Evolutionary conservation across 352 stramenopile species (phyloP), one percentile per base, ranked within the genome.

Genomic region (Phytopythium montanum): DNA sequence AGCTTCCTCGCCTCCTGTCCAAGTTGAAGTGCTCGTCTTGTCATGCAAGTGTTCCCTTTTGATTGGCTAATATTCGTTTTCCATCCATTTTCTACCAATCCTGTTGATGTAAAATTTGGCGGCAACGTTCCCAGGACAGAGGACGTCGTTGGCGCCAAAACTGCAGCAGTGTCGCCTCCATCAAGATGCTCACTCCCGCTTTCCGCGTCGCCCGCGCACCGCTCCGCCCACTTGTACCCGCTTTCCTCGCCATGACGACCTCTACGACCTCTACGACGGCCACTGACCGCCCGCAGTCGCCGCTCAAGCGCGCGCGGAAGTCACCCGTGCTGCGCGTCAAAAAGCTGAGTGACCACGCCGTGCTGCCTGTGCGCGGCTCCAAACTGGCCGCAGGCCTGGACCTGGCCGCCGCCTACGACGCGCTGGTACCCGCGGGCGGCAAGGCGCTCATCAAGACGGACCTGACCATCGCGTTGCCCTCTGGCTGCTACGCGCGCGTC

Each of bases 371-470:
- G 31, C 78, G 84, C 41, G 89, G 89, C 52, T 96, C 87, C 13
- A 69, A 70, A 29, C 69, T 94, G 23, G 80, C 89, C 2, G 89
- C 89, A 2, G 89, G 89, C 31, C 80, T 94, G 51, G 89, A 97
- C 60, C 76, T 97, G 42, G 81, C 88, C 19, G 89, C 75, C 62
- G 81, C 92, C 39, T 88, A 96, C 64, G 81, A 96, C 56, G 87
- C 75, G 14, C 79, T 96, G 4, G 90, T 99, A 49, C 88, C 91
- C 10, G 90, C 96, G 18, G 74, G 82, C 12, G 92, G 92, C 65
- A 98, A 98, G 64, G 95, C 73, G 3, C 78, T 99, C 42, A 87
- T 99, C 60, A 97, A 98, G 73, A 99, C 97, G n/a, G 97, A 99
- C 68, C 73, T 99, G 12, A 81, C 81, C 46, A 97, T 99, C 62